A percentile compares a stretch with the other conserved stretches of the same genome.
These are phyloP conservation scores for Trametes cingulata DNA, from an alignment of 768 basidiomycete genomes.

Conservation along the genomic window DNA sequence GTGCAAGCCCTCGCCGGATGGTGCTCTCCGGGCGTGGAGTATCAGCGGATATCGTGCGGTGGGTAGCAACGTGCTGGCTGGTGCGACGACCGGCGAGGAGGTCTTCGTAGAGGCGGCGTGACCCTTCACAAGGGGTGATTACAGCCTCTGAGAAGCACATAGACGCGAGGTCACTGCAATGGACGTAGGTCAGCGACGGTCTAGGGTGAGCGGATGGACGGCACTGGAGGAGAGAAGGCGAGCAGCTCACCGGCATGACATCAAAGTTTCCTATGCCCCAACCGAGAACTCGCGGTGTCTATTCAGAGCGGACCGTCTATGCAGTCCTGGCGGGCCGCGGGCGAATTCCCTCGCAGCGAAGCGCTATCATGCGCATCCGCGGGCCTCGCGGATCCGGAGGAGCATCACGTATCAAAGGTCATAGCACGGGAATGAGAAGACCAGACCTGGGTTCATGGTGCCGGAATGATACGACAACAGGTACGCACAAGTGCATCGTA, in stretches of 20 bases:
- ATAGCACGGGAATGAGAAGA: no score
- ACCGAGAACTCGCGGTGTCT: constrained; percentile 5
- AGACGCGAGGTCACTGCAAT: neutral
- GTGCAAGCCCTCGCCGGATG: neutral
- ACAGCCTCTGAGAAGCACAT: neutral
- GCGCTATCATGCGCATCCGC: neutral
- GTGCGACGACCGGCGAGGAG: neutral
- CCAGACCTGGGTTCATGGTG: no score
- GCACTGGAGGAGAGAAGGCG: constrained; percentile 12
- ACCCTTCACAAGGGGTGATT: neutral
- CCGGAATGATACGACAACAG: no score
- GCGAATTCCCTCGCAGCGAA: neutral
- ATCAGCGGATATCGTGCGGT: constrained; percentile 6
- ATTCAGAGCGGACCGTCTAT: neutral
- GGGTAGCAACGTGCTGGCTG: neutral
- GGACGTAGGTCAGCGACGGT: neutral
- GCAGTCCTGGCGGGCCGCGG: neutral
- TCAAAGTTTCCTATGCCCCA: constrained; percentile 6
- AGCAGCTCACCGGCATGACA: constrained; percentile 16
- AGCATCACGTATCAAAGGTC: no score
- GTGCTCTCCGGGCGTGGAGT: neutral
- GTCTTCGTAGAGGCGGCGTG: neutral
- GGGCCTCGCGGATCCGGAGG: no score
- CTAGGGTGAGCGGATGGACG: constrained; percentile 7
- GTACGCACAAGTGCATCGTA: no score